Evolutionary conservation across 2,329 filamentous ascomycete genomes (phyloP).

Genomic region (Biscogniauxia marginata): DNA sequence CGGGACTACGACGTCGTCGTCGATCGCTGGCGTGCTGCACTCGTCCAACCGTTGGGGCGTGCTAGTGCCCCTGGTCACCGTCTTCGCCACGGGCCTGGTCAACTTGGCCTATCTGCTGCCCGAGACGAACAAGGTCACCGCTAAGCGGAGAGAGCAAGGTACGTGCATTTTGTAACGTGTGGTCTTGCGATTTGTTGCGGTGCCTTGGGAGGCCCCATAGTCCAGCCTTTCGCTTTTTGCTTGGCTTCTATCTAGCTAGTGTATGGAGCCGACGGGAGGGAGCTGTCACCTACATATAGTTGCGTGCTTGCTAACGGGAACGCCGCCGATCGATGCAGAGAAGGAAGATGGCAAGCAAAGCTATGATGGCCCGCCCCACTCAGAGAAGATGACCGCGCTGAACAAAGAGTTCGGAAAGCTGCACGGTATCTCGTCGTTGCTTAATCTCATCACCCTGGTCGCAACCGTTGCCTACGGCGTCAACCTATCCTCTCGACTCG

Average conservation of each 20-base stretch:
- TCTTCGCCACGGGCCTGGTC: conserved; percentile 66
- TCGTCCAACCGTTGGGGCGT: conserved; percentile 62
- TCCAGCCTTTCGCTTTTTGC: too few relatives aligned
- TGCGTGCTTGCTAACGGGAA: conserved; percentile 12
- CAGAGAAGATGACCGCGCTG: conserved; percentile 75
- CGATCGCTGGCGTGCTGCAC: conserved; percentile 57
- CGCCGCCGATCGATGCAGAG: conserved; percentile 46
- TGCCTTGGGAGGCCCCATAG: not conserved
- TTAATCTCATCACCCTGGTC: conserved; percentile 72
- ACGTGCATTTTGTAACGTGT: conserved; percentile 28
- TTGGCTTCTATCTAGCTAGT: not conserved
- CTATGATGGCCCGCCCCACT: conserved; percentile 76
- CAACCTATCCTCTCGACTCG: conserved; percentile 63
- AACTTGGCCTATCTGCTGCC: conserved; percentile 76
- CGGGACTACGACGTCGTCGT: conserved; percentile 40
- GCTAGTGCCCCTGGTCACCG: conserved; percentile 65
- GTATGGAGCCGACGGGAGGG: not conserved
- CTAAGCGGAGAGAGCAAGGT: conserved; percentile 77
- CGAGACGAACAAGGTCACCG: conserved; percentile 71
- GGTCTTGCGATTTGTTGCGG: not conserved
- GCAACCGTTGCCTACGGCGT: conserved; percentile 76
- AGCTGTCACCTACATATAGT: not conserved
- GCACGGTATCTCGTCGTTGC: conserved; percentile 76
- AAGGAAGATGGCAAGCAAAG: conserved; percentile 86
- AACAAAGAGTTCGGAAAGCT: conserved; percentile 77